Evolutionary conservation across 2,329 filamentous ascomycete species (phyloP), one percentile per base, ranked within the genome.

Genomic region (Blastomyces parvus): DNA sequence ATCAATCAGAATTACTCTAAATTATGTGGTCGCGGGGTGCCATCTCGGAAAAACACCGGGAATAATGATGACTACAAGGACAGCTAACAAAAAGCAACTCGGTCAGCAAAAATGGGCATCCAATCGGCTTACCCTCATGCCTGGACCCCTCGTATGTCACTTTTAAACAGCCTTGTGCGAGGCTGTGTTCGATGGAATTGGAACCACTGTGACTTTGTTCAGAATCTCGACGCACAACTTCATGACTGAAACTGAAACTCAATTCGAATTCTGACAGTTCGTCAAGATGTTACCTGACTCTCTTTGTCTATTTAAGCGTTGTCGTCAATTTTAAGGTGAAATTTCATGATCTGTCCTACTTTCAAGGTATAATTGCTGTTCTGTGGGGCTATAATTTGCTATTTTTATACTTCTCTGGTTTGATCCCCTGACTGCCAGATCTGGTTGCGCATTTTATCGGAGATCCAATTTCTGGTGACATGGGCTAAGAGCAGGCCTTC

Each of bases 171-270:
- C 36, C 19, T 40, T 42, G 55, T 11, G 42, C 25, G 57, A 59
- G 57, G 57, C 57, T 59, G 57, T 59, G 57, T 59, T 59, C 2
- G 38, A 19, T 38, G 17, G 14, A 44, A n/a, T 46, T 33, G 38
- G 36, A 48, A 48, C 42, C 22, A 17, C 14, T 48, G 19, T 42
- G 19, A 25, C 40, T 59, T 22, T n/a, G 6, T 7, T n/a, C 14
- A 13, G 40, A 46, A n/a, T 7, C 9, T 38, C 36, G 30, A 48
- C 38, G 33, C 25, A 48, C 42, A 46, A 59, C 17, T 17, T 27
- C 14, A 33, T 30, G 46, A n/a, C 25, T 5, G 25, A 33, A 48
- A n/a, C 25, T 5, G 25, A 33, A 48, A 46, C 27, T 17, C 25
- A 46, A 59, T 30, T 36, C 57, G 22, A 33, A 59, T 19, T 46